Conservation (phyloP, 1,284 basidiomycete genomes). For the Trametes sp. region DNA sequence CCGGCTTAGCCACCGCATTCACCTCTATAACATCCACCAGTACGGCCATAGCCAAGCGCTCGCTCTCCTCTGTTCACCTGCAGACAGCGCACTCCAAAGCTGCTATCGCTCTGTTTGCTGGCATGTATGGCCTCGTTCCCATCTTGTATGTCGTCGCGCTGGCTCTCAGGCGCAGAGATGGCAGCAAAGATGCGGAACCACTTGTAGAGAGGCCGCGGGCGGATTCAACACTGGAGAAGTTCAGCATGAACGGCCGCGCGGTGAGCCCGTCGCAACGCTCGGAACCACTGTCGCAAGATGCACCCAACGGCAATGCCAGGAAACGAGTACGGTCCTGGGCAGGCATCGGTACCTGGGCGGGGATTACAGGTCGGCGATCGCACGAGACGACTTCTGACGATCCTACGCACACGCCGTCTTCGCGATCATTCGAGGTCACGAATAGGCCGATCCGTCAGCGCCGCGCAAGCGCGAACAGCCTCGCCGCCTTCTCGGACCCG, state of each 20-base stretch:
- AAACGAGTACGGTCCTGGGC: conserved; percentile 37
- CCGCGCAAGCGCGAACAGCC: conserved; percentile 55
- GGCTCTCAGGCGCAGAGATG: conserved; percentile 35
- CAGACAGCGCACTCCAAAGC: conserved; percentile 68
- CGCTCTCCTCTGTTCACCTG: conserved; percentile 47
- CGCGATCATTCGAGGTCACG: conserved; percentile 71
- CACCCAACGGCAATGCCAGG: conserved; percentile 22
- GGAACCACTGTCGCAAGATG: conserved; percentile 23
- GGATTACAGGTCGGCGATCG: conserved; percentile 36
- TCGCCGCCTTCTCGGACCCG: conserved; percentile 50
- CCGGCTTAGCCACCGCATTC: conserved; percentile 68
- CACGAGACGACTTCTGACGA: conserved; percentile 38
- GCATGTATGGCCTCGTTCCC: conserved; percentile 64
- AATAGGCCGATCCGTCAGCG: conserved; percentile 66
- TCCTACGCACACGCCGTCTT: conserved; percentile 41
- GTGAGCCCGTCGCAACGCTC: conserved; percentile 34
- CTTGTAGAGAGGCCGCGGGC: conserved; percentile 36
- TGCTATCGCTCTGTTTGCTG: conserved; percentile 66
- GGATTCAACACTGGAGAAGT: conserved; percentile 58
- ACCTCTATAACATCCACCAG: conserved; percentile 52
- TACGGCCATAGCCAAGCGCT: conserved; percentile 39
- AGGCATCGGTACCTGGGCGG: conserved; percentile 34
- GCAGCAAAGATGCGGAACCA: conserved; percentile 13
- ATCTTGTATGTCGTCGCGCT: conserved; percentile 47
- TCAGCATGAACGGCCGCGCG: conserved; percentile 41